Evolutionary conservation across 331 rosid genomes (phyloP).

Genomic region (Pyrus hybrid): DNA sequence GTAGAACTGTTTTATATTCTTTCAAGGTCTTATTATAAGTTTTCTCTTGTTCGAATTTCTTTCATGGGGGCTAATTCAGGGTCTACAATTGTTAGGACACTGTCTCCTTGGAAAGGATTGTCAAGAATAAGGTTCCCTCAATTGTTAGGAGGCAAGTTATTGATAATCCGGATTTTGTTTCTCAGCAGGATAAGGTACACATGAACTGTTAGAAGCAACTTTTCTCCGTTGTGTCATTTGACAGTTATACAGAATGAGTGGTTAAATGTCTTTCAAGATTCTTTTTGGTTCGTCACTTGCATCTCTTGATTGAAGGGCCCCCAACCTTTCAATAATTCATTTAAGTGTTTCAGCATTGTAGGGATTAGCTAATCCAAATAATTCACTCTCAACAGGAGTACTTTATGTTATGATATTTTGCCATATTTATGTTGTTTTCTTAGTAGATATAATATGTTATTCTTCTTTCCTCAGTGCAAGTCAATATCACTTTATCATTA

Average conservation of each 20-base stretch:
- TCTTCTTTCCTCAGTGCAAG: neutral
- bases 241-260: neutral
- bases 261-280: neutral
- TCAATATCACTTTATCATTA: neutral
- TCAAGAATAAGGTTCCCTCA: constrained; percentile 78
- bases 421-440: neutral
- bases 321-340: neutral
- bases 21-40: neutral
- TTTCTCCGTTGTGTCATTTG: neutral
- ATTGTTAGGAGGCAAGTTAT: constrained; percentile 75
- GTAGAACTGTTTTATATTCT: neutral
- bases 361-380: constrained; percentile 2
- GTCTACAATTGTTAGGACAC: constrained; percentile 39
- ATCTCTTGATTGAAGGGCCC: neutral
- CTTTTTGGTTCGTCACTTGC: neutral
- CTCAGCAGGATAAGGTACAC: constrained; percentile 70
- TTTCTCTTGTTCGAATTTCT: neutral
- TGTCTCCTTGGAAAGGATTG: constrained; percentile 44
- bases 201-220: constrained; percentile 10
- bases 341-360: neutral
- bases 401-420: neutral
- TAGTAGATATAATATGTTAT: neutral
- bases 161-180: constrained; percentile 70
- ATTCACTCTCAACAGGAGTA: neutral
- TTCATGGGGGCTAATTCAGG: constrained; percentile 20